Percentiles rank a stretch among this genome's conserved stretches.
Evolutionary conservation across 352 stramenopile species (phyloP).

Genomic region (Pythium graminicola): DNA sequence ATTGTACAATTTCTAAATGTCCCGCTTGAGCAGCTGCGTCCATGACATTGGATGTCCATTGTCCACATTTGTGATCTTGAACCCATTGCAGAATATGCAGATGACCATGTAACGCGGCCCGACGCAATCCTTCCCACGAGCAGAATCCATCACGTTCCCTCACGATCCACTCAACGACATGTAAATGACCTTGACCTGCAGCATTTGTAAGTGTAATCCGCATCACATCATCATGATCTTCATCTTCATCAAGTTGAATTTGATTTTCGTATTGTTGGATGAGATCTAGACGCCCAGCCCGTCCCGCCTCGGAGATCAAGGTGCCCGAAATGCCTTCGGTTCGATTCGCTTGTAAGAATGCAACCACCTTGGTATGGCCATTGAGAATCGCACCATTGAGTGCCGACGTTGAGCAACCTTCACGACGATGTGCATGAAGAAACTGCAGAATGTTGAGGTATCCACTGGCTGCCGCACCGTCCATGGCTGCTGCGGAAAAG

Average conservation of each 20-base stretch:
- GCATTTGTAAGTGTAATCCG: conserved; percentile 19
- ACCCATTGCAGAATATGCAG: conserved; percentile 25
- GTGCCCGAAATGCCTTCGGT: conserved; percentile 24
- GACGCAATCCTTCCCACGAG: conserved; percentile 23
- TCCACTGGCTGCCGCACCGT: conserved; percentile 17
- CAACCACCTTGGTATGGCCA: conserved; percentile 19
- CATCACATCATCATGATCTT: conserved; percentile 22
- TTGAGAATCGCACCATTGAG: conserved; percentile 20
- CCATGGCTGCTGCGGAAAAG: conserved; percentile 18
- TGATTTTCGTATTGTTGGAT: conserved; percentile 23
- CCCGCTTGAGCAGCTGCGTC: conserved; percentile 19
- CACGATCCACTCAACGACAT: conserved; percentile 27
- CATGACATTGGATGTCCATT: conserved; percentile 25
- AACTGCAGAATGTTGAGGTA: conserved; percentile 22
- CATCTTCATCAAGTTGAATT: conserved; percentile 17
- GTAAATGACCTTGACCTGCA: conserved; percentile 19
- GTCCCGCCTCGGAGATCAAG: conserved; percentile 12
- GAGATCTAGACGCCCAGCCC: conserved; percentile 18
- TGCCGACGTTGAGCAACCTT: conserved; percentile 22
- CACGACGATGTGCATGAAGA: conserved; percentile 19
- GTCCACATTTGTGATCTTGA: conserved; percentile 16
- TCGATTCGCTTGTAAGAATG: conserved; percentile 16
- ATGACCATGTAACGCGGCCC: conserved; percentile 20
- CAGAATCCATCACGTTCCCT: conserved; percentile 21
- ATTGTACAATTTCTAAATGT: conserved; percentile 24